A percentile compares a stretch with the other conserved stretches of the same genome.
Conservation (phyloP, 768 basidiomycete genomes). For the Hygrocybe punicea region DNA sequence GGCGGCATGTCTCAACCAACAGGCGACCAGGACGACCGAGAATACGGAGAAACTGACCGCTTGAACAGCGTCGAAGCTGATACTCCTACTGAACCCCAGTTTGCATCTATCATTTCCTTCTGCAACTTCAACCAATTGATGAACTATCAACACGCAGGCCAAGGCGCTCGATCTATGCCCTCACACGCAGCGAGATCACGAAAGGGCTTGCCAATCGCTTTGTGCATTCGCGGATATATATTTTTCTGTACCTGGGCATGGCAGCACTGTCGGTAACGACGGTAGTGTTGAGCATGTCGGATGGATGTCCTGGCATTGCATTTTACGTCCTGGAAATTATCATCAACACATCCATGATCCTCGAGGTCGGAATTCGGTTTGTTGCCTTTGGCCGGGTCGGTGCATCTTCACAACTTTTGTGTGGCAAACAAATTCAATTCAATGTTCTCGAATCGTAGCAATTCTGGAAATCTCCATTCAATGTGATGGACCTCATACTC, state of each 20-base stretch:
- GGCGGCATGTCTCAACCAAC: constrained; percentile 1
- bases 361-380: constrained; percentile 88
- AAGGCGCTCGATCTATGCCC: constrained; percentile 78
- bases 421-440: neutral
- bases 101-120: constrained; percentile 9
- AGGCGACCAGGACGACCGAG: constrained; percentile 32
- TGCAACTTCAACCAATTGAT: constrained; percentile 2
- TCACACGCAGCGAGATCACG: constrained; percentile 78
- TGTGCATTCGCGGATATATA: constrained; percentile 83
- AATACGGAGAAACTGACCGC: constrained; percentile 36
- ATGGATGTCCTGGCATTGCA: constrained; percentile 81
- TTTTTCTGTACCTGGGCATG: constrained; percentile 86
- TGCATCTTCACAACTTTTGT: constrained; percentile 9
- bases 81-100: constrained; percentile 5
- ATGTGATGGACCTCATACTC: constrained; percentile 82
- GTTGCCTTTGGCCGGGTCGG: constrained; percentile 90
- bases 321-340: constrained; percentile 90
- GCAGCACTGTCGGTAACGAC: constrained; percentile 83
- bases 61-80: constrained; percentile 27
- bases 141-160: constrained; percentile 41
- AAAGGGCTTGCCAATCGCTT: constrained; percentile 87
- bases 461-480: constrained; percentile 96
- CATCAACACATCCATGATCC: constrained; percentile 87
- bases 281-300: constrained; percentile 74
- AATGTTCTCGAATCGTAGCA: constrained; percentile 47